phyloP scores from a whole-genome alignment of 768 basidiomycete genomes.

The Lyophyllum atratum region DNA sequence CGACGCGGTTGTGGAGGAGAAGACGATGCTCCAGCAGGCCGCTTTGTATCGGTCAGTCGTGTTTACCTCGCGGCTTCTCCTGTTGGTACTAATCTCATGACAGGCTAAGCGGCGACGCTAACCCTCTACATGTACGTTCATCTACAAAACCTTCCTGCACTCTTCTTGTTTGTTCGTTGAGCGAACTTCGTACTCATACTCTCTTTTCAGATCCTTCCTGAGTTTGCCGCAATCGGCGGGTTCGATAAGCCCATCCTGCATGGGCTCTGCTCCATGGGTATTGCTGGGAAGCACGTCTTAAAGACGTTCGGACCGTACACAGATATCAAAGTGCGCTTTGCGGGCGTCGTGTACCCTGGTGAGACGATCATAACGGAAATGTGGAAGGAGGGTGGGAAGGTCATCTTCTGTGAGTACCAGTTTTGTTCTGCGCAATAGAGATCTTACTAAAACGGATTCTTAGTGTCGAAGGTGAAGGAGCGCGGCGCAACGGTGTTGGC shows the following conservation, averaged over 20 bases:
- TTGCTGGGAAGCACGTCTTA: conserved; percentile 89
- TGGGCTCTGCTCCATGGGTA: conserved; percentile 90
- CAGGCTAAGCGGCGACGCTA: conserved; percentile 88
- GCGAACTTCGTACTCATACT: not conserved
- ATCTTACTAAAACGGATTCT: not conserved
- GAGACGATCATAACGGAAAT: conserved; percentile 95
- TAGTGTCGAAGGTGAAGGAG: conserved; percentile 90
- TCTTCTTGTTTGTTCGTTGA: not conserved
- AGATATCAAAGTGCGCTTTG: conserved; percentile 96
- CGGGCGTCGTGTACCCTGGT: conserved; percentile 91
- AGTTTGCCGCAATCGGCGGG: conserved; percentile 93
- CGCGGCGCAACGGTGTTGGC: conserved; percentile 69
- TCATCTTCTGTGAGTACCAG: conserved; percentile 82
- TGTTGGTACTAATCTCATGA: not conserved
- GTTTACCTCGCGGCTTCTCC: not conserved
- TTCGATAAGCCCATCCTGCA: conserved; percentile 90
- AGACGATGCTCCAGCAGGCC: conserved; percentile 80
- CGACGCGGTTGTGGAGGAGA: conserved; percentile 87
- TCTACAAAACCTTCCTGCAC: not conserved
- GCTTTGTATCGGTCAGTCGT: conserved; percentile 81
- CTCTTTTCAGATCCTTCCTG: conserved; percentile 72
- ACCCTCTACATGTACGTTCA: conserved; percentile 79
- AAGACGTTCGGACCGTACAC: conserved; percentile 83
- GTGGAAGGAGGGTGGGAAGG: conserved; percentile 95
- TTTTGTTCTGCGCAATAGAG: not conserved